phyloP scores from a whole-genome alignment of 345 rosid genomes.

The Crucihimalaya himalaica region DNA sequence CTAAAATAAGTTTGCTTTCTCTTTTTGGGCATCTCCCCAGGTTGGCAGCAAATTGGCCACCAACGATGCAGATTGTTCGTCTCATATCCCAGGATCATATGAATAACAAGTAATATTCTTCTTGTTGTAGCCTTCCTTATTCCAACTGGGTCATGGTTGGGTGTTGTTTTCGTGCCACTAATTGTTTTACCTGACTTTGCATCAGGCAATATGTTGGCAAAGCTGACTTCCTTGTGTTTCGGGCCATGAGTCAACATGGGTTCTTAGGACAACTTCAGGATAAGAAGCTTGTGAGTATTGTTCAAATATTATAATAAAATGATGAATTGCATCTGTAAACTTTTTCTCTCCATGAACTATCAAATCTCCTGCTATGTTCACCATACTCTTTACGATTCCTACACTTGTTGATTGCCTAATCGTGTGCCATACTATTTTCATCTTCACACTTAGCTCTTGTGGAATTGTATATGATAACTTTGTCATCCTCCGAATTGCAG shows the following conservation, averaged over 20 bases:
- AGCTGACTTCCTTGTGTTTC: conserved; percentile 94
- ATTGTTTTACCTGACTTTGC: conserved; percentile 18
- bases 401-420: conserved; percentile 3
- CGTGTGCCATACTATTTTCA: neutral
- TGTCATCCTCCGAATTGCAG: conserved; percentile 41
- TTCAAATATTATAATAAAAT: neutral
- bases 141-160: neutral
- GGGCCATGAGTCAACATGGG: conserved; percentile 96
- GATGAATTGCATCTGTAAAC: neutral
- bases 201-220: conserved; percentile 92
- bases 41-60: conserved; percentile 98
- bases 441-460: conserved; percentile 15
- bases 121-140: conserved; percentile 24
- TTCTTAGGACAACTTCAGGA: conserved; percentile 95
- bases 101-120: conserved; percentile 81
- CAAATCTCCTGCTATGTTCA: neutral
- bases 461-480: conserved; percentile 21
- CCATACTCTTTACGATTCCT: neutral
- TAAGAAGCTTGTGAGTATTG: conserved; percentile 89
- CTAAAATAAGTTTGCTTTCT: conserved; percentile 8
- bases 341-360: neutral
- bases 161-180: conserved; percentile 29
- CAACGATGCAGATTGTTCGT: conserved; percentile 92
- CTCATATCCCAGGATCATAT: conserved; percentile 96
- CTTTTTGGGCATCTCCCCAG: conserved; percentile 46